Evolutionary conservation across 1,284 basidiomycete genomes (phyloP), one percentile per base, ranked within the genome.

Genomic region (Rhodotorula sp.): DNA sequence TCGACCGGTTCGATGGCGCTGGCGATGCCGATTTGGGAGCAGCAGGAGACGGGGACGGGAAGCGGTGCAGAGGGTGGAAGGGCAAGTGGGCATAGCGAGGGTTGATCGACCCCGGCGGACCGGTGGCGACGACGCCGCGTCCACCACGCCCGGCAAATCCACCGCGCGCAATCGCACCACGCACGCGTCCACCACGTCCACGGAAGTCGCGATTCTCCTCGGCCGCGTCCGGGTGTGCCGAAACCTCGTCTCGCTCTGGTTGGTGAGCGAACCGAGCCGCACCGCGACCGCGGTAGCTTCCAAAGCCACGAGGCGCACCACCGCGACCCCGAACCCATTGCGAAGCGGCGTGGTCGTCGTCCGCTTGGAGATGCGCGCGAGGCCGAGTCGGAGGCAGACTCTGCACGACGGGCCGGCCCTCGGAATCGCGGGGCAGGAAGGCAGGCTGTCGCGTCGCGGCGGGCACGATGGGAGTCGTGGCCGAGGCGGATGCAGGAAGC

Each of bases 401-500:
- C 54, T 30, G 53, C 20, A 29, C 33, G 24, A 48, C 22, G 30
- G 67, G 37, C 20, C 37, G 33, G 8, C 62, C 62, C 29, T 56
- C 18, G 10, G 44, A 29, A 42, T 62, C 56, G 65, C 46, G 48
- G 30, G 30, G 54, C 64, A 64, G 55, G 68, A 58, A 66, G 17
- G 37, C 42, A 26, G 88, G 56, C 88, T 87, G 53, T 86, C 88
- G 33, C 85, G 84, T 71, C 87, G 87, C 61, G 46, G 24, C 53
- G 73, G 60, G 59, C 67, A 54, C 58, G 26, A 54, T 22, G 17
- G 60, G 42, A 85, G 86, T 77, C 53, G 82, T 80, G 22, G 53
- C 30, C 64, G 72, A 46, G 14, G 49, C 45, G 45, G 45, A 33
- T 1, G 60, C 17, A 5, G 55, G 42, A 12, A 59, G 55, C 3